Evolutionary conservation across 2,329 filamentous ascomycete species (phyloP), one percentile per base, ranked within the genome.

Genomic region (Beauveria medogensis): DNA sequence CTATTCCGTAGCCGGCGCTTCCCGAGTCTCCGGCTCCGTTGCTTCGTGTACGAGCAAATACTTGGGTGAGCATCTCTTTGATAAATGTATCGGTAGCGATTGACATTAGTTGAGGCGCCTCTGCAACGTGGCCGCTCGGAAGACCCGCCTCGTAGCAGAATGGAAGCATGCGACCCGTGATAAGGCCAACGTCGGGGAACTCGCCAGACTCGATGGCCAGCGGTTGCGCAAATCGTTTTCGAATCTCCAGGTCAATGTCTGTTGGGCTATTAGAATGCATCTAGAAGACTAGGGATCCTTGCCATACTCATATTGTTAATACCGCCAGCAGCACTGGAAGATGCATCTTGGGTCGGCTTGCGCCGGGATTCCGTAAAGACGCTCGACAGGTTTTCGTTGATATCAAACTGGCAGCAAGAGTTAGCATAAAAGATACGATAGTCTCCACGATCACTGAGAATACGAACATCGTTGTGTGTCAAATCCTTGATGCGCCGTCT

Each of bases 271-370:
- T 59, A 74, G 67, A 46, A 20, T 14, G 26, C 5, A 30, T 22
- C 8, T 46, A 43, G 12, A 26, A n/a, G 18, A 10, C 20, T 20
- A 20, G 20, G 20, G 5, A 2, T 5, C 37, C 26, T 43, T 9
- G 37, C 75, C 86, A 71, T 79, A 91, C 88, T 95, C 79, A 93
- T 88, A 66, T 85, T 91, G 66, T 90, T 92, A 51, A 93, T 80
- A 22, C 88, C 88, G 30, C 85, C 87, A n/a, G 63, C 67, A 26
- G 88, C 87, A 69, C 85, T 86, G 30, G 86, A 81, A 28, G 88
- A 86, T 9, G 85, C 82, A 61, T 90, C 83, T 34, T 87, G 71
- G 55, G 77, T 76, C 12, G 75, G 69, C 61, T 77, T 73, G 48
- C 78, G 77, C 62, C 80, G 77, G 24, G 78, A 74, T 22, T 85